These are phyloP conservation scores for Dichomitus squalens DNA, from an alignment of 1,284 basidiomycete species.

Conservation along the genomic window DNA sequence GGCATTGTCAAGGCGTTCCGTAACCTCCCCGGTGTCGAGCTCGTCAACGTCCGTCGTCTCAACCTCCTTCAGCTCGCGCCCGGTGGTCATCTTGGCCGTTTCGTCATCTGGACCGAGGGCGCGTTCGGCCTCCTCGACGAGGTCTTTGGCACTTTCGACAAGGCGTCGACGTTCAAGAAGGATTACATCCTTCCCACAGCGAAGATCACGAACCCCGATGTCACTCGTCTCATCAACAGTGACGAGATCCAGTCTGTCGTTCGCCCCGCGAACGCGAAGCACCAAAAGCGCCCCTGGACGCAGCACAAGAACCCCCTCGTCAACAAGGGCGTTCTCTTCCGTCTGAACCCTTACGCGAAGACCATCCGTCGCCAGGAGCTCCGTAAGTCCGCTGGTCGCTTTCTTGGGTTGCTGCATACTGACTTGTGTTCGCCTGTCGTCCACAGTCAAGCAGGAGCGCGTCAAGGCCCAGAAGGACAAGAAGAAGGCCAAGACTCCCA, in stretches of 20 bases:
- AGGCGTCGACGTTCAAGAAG: slow-evolving; percentile 86
- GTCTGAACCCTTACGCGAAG: slow-evolving; percentile 99
- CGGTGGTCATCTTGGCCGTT: slow-evolving; percentile 98
- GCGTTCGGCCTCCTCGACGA: slow-evolving; percentile 94
- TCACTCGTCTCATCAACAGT: slow-evolving; percentile 98
- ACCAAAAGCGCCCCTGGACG: slow-evolving; percentile 93
- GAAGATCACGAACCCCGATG: slow-evolving; percentile 97
- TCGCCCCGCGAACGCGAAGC: slow-evolving; percentile 81
- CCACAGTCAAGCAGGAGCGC: slow-evolving; percentile 81
- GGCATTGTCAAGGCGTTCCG: slow-evolving; percentile 99
- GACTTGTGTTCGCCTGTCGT: not conserved
- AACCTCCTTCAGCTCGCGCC: slow-evolving; percentile 99
- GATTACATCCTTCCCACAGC: slow-evolving; percentile 90
- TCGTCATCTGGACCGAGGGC: slow-evolving; percentile 98
- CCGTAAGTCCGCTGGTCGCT: slow-evolving; percentile 50
- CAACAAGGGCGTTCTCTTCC: slow-evolving; percentile 97
- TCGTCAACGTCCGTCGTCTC: slow-evolving; percentile 92
- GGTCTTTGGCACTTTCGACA: slow-evolving; percentile 93
- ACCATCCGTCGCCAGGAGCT: slow-evolving; percentile 87
- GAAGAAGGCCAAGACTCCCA: slow-evolving; percentile 62
- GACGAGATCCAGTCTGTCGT: slow-evolving; percentile 96
- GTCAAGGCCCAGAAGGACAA: slow-evolving; percentile 63
- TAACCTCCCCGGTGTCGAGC: slow-evolving; percentile 98
- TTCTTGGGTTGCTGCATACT: not conserved
- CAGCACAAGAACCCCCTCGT: slow-evolving; percentile 99